Percentiles rank a stretch among this genome's conserved stretches.
Conservation (phyloP, 2,329 filamentous ascomycete species). For the Venturia asperata region DNA sequence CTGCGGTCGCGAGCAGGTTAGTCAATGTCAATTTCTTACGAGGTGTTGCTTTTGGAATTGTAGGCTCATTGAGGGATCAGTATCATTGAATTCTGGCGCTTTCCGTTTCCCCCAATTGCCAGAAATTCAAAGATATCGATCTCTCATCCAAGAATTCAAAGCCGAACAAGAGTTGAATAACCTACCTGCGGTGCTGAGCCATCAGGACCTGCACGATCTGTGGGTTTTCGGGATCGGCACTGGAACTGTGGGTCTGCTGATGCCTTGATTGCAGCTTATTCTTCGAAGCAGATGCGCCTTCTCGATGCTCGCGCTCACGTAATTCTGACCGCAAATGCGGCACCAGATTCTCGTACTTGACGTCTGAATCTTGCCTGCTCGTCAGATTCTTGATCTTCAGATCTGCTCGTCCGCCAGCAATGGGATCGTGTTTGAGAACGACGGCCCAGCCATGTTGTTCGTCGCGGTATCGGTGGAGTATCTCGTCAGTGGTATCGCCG, state of each 20-base stretch:
- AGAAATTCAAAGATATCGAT: too few species aligned
- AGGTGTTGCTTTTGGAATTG: too few species aligned
- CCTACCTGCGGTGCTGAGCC: slow-evolving; percentile 51
- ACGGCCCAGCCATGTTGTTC: slow-evolving; percentile 80
- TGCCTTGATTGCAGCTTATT: slow-evolving; percentile 26
- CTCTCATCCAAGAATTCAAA: too few species aligned
- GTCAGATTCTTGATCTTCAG: slow-evolving; percentile 74
- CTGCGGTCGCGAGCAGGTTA: slow-evolving; percentile 42
- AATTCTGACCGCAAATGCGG: slow-evolving; percentile 75
- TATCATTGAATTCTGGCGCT: too few species aligned
- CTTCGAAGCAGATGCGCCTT: slow-evolving; percentile 37
- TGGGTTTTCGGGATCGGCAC: slow-evolving; percentile 25
- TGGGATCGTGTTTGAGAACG: slow-evolving; percentile 67
- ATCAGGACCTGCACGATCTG: slow-evolving; percentile 75
- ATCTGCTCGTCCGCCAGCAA: slow-evolving; percentile 46
- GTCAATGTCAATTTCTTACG: not conserved
- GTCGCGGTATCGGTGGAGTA: slow-evolving; percentile 68
- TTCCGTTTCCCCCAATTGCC: too few species aligned
- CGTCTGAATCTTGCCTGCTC: slow-evolving; percentile 68
- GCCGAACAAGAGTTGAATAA: too few species aligned
- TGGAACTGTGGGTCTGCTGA: slow-evolving; percentile 20
- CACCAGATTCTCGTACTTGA: slow-evolving; percentile 66
- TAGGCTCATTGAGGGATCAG: too few species aligned
- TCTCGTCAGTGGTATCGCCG: slow-evolving; percentile 69
- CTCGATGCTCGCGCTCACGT: slow-evolving; percentile 64